These are phyloP conservation scores for Alternaria gaisen DNA, from an alignment of 2,329 filamentous ascomycete species.

Conservation along the genomic window DNA sequence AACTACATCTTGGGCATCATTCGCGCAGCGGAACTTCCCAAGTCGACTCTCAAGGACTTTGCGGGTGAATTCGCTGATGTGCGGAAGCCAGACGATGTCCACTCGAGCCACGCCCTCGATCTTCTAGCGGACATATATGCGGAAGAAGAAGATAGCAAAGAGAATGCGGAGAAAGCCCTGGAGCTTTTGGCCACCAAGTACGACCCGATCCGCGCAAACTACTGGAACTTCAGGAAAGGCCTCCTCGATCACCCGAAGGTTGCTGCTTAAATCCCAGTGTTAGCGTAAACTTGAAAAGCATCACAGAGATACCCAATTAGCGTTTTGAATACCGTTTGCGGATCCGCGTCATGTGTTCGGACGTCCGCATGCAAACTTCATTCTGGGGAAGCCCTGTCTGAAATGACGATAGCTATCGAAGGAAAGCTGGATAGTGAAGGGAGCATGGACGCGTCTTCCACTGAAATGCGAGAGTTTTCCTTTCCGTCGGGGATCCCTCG, in stretches of 20 bases:
- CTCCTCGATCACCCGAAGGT: constrained; percentile 38
- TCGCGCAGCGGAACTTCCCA: constrained; percentile 66
- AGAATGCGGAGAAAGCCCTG: constrained; percentile 74
- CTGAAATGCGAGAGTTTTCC: constrained; percentile 21
- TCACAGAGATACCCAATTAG: constrained; percentile 37
- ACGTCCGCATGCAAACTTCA: background rate
- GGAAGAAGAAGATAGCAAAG: constrained; percentile 61
- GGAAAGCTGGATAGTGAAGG: constrained; percentile 22
- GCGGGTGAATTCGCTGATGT: constrained; percentile 63
- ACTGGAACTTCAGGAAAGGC: constrained; percentile 81
- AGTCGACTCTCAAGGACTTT: constrained; percentile 62
- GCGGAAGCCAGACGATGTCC: constrained; percentile 61
- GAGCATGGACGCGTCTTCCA: constrained; percentile 17
- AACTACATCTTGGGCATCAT: constrained; percentile 85
- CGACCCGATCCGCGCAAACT: constrained; percentile 89
- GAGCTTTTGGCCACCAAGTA: constrained; percentile 81
- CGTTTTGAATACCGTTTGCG: constrained; percentile 27
- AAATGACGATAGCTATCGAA: constrained; percentile 16
- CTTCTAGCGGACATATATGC: constrained; percentile 74
- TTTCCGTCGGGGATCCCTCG: constrained; percentile 28
- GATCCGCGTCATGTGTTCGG: constrained; percentile 21
- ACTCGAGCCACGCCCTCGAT: constrained; percentile 72
- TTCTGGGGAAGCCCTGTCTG: constrained; percentile 11
- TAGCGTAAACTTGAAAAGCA: constrained; percentile 9
- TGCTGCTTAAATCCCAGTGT: constrained; percentile 28